These are phyloP conservation scores for Erodium maritimum DNA, from an alignment of 345 rosid species.

Conservation along the genomic window DNA sequence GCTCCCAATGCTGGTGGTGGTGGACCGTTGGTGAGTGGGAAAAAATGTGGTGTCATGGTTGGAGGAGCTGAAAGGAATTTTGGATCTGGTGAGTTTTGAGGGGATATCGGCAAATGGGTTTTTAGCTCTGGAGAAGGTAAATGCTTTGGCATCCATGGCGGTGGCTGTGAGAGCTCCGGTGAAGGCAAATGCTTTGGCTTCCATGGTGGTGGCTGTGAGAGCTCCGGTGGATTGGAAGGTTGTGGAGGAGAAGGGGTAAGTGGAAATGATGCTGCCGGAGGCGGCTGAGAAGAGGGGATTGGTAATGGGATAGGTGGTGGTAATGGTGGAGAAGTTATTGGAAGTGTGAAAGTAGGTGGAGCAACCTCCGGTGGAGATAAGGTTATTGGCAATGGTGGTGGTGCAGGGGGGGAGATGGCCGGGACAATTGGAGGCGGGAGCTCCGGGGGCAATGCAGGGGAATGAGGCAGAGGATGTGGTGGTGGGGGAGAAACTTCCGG, in stretches of 20 bases:
- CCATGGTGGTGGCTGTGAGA: no score
- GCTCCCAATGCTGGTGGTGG: no score
- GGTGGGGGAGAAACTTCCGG: conserved; percentile 7
- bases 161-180: conserved; percentile 14
- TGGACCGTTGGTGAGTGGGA: no score
- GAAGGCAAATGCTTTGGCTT: no score
- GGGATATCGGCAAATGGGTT: conserved; percentile 2
- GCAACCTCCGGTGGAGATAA: not conserved
- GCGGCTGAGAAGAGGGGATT: conserved; percentile 11
- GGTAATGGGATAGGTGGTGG: conserved; percentile 11
- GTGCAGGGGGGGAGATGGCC: no score
- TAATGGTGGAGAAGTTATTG: not conserved
- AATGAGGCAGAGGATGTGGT: no score
- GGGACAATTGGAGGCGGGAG: no score
- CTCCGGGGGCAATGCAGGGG: conserved; percentile 5
- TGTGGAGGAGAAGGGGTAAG: conserved; percentile 6
- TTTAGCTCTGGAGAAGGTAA: conserved; percentile 10
- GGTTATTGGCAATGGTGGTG: not conserved
- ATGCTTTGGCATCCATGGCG: conserved; percentile 10
- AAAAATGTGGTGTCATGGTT: no score
- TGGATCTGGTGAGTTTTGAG: no score
- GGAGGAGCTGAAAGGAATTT: no score
- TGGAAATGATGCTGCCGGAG: no score
- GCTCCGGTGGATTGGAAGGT: conserved; percentile 8
- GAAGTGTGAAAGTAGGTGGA: conserved; percentile 13